A percentile compares a stretch with the other conserved stretches of the same genome.
These are phyloP conservation scores for Claviceps africana DNA, from an alignment of 2,329 filamentous ascomycete species.

Conservation along the genomic window DNA sequence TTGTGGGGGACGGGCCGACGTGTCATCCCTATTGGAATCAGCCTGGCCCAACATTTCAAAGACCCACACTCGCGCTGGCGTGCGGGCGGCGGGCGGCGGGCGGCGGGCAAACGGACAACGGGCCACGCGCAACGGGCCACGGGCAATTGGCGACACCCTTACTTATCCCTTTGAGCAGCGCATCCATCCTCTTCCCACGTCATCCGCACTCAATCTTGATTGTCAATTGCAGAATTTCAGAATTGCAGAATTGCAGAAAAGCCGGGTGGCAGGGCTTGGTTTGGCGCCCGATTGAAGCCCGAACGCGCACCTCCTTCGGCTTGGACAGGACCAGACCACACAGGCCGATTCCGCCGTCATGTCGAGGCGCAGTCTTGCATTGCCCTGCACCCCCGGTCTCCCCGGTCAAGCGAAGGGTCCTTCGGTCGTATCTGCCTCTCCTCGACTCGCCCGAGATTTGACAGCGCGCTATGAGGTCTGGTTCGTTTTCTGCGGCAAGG, in stretches of 20 bases:
- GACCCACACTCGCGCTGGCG: not conserved
- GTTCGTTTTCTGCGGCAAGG: not conserved
- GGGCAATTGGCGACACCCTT: too few species aligned
- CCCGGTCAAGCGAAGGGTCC: not conserved
- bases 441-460: not conserved
- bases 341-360: conserved; percentile 21
- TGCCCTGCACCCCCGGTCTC: conserved; percentile 3
- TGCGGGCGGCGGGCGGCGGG: conserved; percentile 1
- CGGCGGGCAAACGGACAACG: conserved; percentile 1
- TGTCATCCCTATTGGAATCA: not conserved
- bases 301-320: conserved; percentile 9
- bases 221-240: too few species aligned
- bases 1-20: not conserved
- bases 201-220: too few species aligned
- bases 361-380: conserved; percentile 28
- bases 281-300: conserved; percentile 22
- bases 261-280: conserved; percentile 6
- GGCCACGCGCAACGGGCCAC: not conserved
- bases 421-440: not conserved
- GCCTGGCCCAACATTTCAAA: not conserved
- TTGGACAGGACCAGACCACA: conserved; percentile 21
- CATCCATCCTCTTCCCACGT: too few species aligned
- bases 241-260: too few species aligned
- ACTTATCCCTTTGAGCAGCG: too few species aligned
- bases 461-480: not conserved